Conservation (phyloP, 1,284 basidiomycete species). For the Malassezia furfur region DNA sequence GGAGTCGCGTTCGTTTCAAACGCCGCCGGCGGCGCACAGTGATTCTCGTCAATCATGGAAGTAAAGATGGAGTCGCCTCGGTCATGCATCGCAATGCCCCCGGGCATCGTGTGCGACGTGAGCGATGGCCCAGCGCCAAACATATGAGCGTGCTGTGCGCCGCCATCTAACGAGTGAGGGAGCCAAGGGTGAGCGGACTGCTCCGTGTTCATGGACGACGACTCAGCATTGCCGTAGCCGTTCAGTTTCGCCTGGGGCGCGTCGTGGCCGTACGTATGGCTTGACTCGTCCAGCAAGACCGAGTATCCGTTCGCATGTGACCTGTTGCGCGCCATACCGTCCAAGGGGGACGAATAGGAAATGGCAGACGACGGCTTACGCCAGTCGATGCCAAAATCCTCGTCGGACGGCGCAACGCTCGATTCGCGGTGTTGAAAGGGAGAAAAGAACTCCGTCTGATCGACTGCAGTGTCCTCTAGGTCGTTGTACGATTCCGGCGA, state of each 20-base stretch:
- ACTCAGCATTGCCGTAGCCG: too few relatives aligned
- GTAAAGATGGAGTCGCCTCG: neutral
- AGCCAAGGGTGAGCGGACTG: neutral
- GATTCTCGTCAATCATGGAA: neutral
- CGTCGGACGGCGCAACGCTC: neutral
- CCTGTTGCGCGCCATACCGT: neutral
- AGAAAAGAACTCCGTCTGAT: neutral
- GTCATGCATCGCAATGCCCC: neutral
- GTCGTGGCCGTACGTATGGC: neutral
- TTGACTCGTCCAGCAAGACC: neutral
- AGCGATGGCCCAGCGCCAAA: neutral
- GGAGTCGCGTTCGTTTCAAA: neutral
- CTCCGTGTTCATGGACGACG: neutral
- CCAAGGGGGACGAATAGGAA: neutral
- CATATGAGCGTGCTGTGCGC: neutral
- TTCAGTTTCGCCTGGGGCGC: neutral
- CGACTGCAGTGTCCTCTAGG: neutral
- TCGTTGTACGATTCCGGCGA: conserved; percentile 14
- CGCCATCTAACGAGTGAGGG: neutral
- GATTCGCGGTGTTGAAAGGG: neutral
- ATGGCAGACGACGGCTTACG: neutral
- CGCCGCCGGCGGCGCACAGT: conserved; percentile 2
- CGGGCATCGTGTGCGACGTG: neutral
- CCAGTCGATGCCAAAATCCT: conserved; percentile 5
- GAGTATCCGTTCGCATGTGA: neutral